Conservation (phyloP, 106 monocot genomes). For the Apostasia ramifera region DNA sequence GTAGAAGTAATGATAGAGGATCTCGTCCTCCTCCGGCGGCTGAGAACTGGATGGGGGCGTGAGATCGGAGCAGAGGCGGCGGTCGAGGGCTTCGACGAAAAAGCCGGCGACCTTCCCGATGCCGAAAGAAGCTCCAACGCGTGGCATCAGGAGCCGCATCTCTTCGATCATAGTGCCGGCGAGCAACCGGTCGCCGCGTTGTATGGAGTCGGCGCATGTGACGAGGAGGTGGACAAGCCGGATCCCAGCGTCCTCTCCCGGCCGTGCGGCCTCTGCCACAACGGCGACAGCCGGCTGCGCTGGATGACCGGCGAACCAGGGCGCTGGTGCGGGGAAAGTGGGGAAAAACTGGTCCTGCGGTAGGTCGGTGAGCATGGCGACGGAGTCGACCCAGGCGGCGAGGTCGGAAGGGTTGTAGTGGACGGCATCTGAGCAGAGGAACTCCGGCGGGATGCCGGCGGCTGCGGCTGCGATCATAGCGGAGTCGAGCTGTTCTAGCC, state of each 20-base stretch:
- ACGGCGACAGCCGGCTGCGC: not conserved
- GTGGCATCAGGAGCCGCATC: conserved; percentile 20
- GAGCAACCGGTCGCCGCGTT: conserved; percentile 16
- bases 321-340: not conserved
- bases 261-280: not conserved
- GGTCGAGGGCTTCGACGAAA: conserved; percentile 43
- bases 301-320: conserved; percentile 4
- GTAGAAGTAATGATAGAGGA: conserved; percentile 47
- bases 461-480: conserved; percentile 9
- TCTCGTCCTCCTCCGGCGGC: conserved; percentile 18
- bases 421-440: conserved; percentile 11
- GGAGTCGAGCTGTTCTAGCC: conserved; percentile 8
- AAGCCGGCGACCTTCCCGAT: conserved; percentile 49
- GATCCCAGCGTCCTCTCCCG: conserved; percentile 33
- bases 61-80: conserved; percentile 21
- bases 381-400: conserved; percentile 47
- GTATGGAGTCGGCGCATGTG: conserved; percentile 35
- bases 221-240: conserved; percentile 50
- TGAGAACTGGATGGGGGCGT: not conserved
- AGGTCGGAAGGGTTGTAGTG: conserved; percentile 57
- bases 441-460: conserved; percentile 1
- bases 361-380: conserved; percentile 33
- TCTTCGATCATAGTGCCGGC: conserved; percentile 21
- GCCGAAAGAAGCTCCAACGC: conserved; percentile 25
- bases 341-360: not conserved